Evolutionary conservation across 768 basidiomycete genomes (phyloP).

Genomic region (Russula dissimulans): DNA sequence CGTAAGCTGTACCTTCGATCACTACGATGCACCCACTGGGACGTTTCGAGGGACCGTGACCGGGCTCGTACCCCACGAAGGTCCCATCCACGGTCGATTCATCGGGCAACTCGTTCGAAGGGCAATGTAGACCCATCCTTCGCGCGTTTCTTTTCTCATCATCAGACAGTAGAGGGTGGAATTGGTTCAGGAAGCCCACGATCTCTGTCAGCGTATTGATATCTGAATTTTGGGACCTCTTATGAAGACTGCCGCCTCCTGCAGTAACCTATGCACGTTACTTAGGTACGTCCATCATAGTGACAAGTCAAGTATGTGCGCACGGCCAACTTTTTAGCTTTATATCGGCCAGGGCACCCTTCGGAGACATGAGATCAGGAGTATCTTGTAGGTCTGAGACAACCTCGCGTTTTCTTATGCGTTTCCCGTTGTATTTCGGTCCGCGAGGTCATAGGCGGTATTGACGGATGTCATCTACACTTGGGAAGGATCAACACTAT

Average conservation of each 20-base stretch:
- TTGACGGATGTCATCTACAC: constrained; percentile 43
- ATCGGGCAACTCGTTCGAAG: constrained; percentile 42
- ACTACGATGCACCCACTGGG: constrained; percentile 42
- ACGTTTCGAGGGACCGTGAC: constrained; percentile 13
- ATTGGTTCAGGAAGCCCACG: constrained; percentile 25
- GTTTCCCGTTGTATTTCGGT: constrained; percentile 24
- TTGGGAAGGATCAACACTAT: constrained; percentile 23
- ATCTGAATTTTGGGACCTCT: constrained; percentile 58
- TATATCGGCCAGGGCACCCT: constrained; percentile 42
- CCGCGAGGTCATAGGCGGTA: constrained; percentile 29
- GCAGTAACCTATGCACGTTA: constrained; percentile 33
- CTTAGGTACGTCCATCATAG: not conserved
- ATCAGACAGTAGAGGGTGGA: constrained; percentile 7
- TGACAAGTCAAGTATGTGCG: constrained; percentile 21
- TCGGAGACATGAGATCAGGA: constrained; percentile 40
- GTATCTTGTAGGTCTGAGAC: constrained; percentile 32
- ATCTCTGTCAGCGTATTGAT: constrained; percentile 44
- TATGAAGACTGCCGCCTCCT: constrained; percentile 52
- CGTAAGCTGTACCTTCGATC: constrained; percentile 52
- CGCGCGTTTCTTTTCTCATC: constrained; percentile 19
- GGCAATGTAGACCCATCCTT: constrained; percentile 59
- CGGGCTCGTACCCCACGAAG: constrained; percentile 27
- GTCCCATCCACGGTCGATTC: constrained; percentile 31
- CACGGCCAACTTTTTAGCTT: constrained; percentile 56
- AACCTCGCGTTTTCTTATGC: constrained; percentile 31